phyloP scores from a whole-genome alignment of 495 filamentous ascomycete species.

The Tuber magnatum region DNA sequence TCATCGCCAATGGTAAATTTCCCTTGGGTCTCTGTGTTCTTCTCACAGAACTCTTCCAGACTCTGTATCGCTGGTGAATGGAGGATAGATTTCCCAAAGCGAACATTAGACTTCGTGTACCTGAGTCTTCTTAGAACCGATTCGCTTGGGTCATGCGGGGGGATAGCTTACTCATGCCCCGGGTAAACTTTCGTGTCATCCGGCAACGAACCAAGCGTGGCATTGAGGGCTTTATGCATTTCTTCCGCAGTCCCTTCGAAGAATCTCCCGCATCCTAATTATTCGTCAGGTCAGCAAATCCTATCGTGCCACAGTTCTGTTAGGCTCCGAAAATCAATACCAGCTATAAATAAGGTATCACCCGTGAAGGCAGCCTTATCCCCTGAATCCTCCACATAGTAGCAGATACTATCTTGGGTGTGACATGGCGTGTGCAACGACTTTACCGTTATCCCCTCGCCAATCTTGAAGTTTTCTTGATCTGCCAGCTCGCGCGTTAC shows the following conservation, averaged over 20 bases:
- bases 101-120: constrained; percentile 90
- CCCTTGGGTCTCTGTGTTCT: constrained; percentile 81
- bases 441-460: constrained; percentile 70
- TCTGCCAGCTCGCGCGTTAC: constrained; percentile 69
- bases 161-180: constrained; percentile 26
- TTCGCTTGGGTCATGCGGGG: constrained; percentile 53
- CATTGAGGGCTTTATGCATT: constrained; percentile 89
- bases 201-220: constrained; percentile 69
- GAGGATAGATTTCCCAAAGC: constrained; percentile 69
- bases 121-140: constrained; percentile 52
- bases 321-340: constrained; percentile 45
- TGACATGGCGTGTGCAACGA: constrained; percentile 95
- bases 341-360: constrained; percentile 90
- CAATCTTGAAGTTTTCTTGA: constrained; percentile 72
- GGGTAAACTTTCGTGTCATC: constrained; percentile 85
- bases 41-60: constrained; percentile 65
- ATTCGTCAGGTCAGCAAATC: not conserved
- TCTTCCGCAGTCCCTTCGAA: constrained; percentile 86
- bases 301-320: not conserved
- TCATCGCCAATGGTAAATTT: constrained; percentile 97
- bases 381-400: constrained; percentile 69
- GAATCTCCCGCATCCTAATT: constrained; percentile 83
- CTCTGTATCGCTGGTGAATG: constrained; percentile 69
- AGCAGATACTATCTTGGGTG: constrained; percentile 97
- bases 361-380: constrained; percentile 88